Evolutionary conservation across 2,329 filamentous ascomycete species (phyloP).

Genomic region (Elsinoe arachidis): DNA sequence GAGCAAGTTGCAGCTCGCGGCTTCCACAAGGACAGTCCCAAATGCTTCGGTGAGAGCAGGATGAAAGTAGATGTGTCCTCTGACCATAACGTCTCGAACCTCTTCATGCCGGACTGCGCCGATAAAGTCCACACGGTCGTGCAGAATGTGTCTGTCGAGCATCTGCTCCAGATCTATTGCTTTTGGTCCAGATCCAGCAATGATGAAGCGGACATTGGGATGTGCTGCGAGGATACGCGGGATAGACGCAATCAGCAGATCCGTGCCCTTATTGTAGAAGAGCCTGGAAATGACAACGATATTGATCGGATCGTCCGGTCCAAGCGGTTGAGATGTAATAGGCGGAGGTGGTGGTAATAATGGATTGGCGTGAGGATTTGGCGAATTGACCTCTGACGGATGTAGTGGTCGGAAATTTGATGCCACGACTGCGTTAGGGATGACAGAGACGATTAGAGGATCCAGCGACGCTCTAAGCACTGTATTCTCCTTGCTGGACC

Average conservation of each 20-base stretch:
- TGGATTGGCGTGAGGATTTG: conserved; percentile 32
- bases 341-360: conserved; percentile 36
- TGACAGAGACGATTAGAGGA: conserved; percentile 93
- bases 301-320: conserved; percentile 79
- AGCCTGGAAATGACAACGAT: conserved; percentile 95
- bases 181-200: conserved; percentile 90
- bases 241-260: conserved; percentile 91
- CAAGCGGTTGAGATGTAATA: conserved; percentile 58
- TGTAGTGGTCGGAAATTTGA: conserved; percentile 81
- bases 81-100: conserved; percentile 93
- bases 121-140: conserved; percentile 87
- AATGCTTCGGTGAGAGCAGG: conserved; percentile 94
- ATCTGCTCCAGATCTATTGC: conserved; percentile 97
- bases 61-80: conserved; percentile 92
- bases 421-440: conserved; percentile 93
- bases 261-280: conserved; percentile 98
- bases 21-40: conserved; percentile 95
- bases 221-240: conserved; percentile 83
- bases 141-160: conserved; percentile 64
- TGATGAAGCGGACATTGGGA: conserved; percentile 91
- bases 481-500: conserved; percentile 83
- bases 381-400: conserved; percentile 29
- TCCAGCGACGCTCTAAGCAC: conserved; percentile 90
- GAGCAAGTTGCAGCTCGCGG: conserved; percentile 88
- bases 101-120: conserved; percentile 92